Conservation (phyloP, 202 grass and related monocot species). For the Carex arenaria region DNA sequence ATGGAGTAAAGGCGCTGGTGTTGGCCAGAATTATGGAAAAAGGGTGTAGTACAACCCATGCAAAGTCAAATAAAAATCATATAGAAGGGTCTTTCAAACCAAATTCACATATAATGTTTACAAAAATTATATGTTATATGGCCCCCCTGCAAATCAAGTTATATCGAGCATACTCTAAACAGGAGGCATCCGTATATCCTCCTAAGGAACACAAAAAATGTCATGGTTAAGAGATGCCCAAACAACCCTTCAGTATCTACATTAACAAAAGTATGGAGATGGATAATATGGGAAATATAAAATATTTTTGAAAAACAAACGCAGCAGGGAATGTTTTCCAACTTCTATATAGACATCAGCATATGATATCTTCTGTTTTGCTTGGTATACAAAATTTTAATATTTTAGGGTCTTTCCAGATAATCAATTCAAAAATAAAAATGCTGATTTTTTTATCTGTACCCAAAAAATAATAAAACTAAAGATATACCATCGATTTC, state of each 20-base stretch:
- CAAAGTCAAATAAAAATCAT: neutral
- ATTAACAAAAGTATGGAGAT: neutral
- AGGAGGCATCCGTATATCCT: neutral
- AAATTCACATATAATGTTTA: neutral
- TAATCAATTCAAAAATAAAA: neutral
- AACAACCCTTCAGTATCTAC: neutral
- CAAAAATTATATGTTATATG: neutral
- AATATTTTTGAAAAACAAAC: neutral
- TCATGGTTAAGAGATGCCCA: neutral
- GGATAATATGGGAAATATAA: neutral
- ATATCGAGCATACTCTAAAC: neutral
- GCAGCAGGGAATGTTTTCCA: too few relatives aligned
- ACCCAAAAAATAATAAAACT: too few relatives aligned
- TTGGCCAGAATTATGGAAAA: neutral
- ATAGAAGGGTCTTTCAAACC: neutral
- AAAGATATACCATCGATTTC: too few relatives aligned
- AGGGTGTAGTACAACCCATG: neutral
- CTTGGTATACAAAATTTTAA: neutral
- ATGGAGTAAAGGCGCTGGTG: neutral
- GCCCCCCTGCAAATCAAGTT: neutral
- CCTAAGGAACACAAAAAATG: neutral
- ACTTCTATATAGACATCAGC: neutral
- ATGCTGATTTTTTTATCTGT: too few relatives aligned
- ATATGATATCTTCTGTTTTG: neutral
- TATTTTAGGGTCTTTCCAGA: neutral